These are phyloP conservation scores for Hemisphaericaspora xylofermentans DNA, from an alignment of 1,139 yeast genomes.

Conservation along the genomic window DNA sequence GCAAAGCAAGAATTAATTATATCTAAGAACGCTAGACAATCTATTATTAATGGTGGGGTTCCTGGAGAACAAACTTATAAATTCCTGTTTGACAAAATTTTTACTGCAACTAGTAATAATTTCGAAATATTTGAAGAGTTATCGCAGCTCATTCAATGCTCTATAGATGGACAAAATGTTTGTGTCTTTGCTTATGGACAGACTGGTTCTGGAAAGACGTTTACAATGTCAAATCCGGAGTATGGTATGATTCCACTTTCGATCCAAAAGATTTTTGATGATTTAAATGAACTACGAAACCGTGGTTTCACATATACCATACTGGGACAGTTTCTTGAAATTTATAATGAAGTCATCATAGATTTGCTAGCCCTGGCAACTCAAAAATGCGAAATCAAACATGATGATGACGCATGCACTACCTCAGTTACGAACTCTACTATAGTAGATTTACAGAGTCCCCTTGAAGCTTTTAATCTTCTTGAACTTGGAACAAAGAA, in stretches of 20 bases:
- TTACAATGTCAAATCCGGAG: conserved; percentile 72
- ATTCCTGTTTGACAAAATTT: conserved; percentile 80
- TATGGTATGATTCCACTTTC: conserved; percentile 88
- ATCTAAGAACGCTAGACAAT: conserved; percentile 21
- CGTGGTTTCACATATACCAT: conserved; percentile 68
- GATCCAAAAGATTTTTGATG: conserved; percentile 66
- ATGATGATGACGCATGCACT: conserved; percentile 51
- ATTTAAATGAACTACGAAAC: conserved; percentile 47
- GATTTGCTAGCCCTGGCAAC: conserved; percentile 52
- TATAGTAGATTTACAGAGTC: conserved; percentile 45
- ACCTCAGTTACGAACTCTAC: conserved; percentile 66
- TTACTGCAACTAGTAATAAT: conserved; percentile 55
- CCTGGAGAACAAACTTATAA: conserved; percentile 23
- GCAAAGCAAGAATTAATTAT: conserved; percentile 50
- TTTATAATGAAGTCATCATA: conserved; percentile 77
- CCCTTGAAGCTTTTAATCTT: conserved; percentile 50
- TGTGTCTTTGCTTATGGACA: conserved; percentile 98
- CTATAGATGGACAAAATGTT: conserved; percentile 86
- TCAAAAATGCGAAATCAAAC: conserved; percentile 67
- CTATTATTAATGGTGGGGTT: background rate
- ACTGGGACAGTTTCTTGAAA: conserved; percentile 81
- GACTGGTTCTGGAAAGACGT: conserved; percentile 96
- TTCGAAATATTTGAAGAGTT: conserved; percentile 75
- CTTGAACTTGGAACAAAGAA: conserved; percentile 57
- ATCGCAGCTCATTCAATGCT: conserved; percentile 84